Percentiles rank a stretch among this genome's conserved stretches.
These are phyloP conservation scores for Neoscytalidium dimidiatum DNA, from an alignment of 2,329 filamentous ascomycete genomes.

Conservation along the genomic window DNA sequence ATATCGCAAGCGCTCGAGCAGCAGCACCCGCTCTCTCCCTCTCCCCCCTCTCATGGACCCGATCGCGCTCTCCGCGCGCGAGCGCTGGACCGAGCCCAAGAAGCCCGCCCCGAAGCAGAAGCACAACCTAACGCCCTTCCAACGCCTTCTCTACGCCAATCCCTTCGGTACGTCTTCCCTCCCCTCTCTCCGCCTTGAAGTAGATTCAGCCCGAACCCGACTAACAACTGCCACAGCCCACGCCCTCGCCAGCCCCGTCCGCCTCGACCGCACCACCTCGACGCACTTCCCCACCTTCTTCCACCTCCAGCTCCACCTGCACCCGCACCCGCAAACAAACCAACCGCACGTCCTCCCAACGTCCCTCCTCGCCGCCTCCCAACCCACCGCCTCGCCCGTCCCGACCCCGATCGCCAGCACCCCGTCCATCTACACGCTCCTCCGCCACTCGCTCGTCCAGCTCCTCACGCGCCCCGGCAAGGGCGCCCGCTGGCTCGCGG, in stretches of 20 bases:
- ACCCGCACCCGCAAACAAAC: conserved; percentile 56
- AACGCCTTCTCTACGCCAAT: conserved; percentile 61
- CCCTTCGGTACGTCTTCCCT: conserved; percentile 59
- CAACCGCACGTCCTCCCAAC: conserved; percentile 60
- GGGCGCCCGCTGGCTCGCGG: conserved; percentile 24
- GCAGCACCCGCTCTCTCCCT: conserved; percentile 42
- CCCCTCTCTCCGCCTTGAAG: neutral
- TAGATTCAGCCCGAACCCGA: neutral
- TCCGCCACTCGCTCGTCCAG: neutral
- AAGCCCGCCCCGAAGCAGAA: conserved; percentile 36
- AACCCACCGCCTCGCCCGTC: neutral
- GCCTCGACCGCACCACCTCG: conserved; percentile 56
- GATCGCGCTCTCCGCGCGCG: conserved; percentile 36
- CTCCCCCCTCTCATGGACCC: conserved; percentile 53
- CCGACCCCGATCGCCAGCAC: neutral
- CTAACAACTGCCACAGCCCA: conserved; percentile 49
- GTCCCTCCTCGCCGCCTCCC: neutral
- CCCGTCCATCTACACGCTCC: neutral
- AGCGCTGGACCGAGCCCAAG: conserved; percentile 43
- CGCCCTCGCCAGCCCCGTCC: conserved; percentile 62
- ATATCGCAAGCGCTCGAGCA: conserved; percentile 34
- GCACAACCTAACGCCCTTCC: conserved; percentile 51
- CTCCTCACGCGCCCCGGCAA: neutral
- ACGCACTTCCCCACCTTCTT: conserved; percentile 61
- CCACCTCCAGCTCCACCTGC: conserved; percentile 61